phyloP scores from a whole-genome alignment of 23 red algal species.

The Agarophyton chilense region DNA sequence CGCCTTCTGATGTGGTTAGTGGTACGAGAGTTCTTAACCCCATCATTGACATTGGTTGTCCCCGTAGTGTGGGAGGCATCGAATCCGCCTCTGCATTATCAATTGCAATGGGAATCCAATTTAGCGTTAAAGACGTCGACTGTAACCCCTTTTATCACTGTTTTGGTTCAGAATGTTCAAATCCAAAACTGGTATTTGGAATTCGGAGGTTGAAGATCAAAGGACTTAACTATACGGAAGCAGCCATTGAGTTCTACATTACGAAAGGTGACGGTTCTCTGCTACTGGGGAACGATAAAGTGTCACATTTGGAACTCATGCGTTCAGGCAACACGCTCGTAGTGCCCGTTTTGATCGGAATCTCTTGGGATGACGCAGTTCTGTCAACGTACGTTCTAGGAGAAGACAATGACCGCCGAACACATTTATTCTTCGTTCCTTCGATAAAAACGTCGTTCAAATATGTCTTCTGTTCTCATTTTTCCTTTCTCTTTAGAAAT shows the following conservation, averaged over 20 bases:
- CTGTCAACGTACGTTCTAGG: no score
- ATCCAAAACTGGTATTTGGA: constrained; percentile 10
- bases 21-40: constrained; percentile 10
- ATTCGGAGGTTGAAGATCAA: not conserved
- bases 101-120: constrained; percentile 9
- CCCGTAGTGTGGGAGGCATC: no score
- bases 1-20: constrained; percentile 6
- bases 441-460: no score
- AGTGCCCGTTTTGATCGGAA: no score
- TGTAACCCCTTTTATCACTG: no score
- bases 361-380: no score
- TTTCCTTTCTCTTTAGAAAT: not conserved
- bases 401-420: no score
- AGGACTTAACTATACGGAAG: not conserved
- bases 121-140: no score
- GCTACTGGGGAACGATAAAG: not conserved
- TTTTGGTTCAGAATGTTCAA: constrained; percentile 5
- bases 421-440: no score
- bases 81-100: not conserved
- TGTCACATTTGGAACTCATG: not conserved
- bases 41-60: no score
- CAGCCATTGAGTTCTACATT: constrained; percentile 4
- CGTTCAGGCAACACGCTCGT: not conserved
- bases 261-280: no score
- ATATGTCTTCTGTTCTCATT: no score